Base-by-base conservation (phyloP, 805 yeast genomes). In the Spathaspora arborariae region DNA sequence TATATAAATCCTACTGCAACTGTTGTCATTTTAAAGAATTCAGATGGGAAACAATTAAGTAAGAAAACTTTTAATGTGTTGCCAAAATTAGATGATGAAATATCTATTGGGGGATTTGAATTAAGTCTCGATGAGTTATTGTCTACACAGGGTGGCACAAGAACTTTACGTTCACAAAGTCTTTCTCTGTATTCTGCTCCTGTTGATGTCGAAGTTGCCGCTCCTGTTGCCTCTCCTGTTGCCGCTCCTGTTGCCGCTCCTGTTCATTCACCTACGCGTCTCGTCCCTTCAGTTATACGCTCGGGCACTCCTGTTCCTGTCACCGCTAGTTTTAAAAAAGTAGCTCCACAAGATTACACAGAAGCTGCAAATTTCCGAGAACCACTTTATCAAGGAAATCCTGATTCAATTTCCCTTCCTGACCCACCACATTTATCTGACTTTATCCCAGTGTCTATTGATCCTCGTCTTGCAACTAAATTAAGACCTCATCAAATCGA, bases 401-500 rank as follows among this genome's bases (percentile, higher is more conserved):
- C 46, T 10, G 21, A 48, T 13, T 20, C 49, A n/a, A 45, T 48
- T 15, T 1, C 21, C 1, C 37, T 48, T 19, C 51, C 51, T 15
- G 24, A 19, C 11, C 49, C 49, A 8, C 49, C 49, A 5, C 20
- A 11, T 20, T 10, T 18, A 9, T n/a, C 18, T 18, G 26, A 27
- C 6, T 30, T 33, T 20, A 27, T 44, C 2, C 38, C 39, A 11
- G 46, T 48, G 4, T 20, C 33, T 20, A 46, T 51, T 9, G 92
- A 85, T 56, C 88, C 88, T 0, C 46, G 66, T 0, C 54, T 87
- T 1, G 67, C 79, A 0, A 62, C 65, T 21, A 58, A 63, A 6
- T 67, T 94, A n/a, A 72, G 98, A 21, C 84, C 86, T 0, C 98
- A 94, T 65, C 99, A 94, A 62, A 64, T 78, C 11, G 91, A 85